Base-by-base conservation (phyloP, 495 filamentous ascomycete species). In the Penicillium soppii region DNA sequence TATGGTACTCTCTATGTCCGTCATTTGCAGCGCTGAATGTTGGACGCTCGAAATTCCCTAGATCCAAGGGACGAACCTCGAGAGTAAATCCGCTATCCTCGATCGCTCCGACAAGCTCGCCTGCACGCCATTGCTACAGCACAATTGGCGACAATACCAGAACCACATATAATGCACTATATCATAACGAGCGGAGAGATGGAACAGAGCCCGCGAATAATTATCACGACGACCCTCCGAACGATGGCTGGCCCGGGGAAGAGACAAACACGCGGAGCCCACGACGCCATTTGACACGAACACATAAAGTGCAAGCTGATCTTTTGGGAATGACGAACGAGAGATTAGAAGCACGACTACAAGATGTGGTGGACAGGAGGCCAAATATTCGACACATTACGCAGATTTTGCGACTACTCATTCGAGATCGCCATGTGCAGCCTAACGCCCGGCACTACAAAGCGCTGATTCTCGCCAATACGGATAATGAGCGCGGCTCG, bases 391-490 rank as follows among this genome's bases (percentile, higher is more conserved):
- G 43, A 1, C 57, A 48, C 23, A 57, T 64, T 40, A 66, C 58
- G 36, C 57, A 65, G 19, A 61, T 71, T 12, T 37, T 77, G 20
- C 56, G 62, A 13, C 43, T 54, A 6, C 70, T 96, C 17, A 70
- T 96, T 42, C 68, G 72, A 23, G 76, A 79, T 25, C 80, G 83
- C 25, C 67, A 78, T 46, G 81, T 91, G 65, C 66, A 60, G 50
- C 90, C 90, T 15, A 84, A 82, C 58, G 59, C 74, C 16, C 70
- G 78, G 19, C 76, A 95, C 43, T 96, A 92, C 66, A 79, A 85
- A 53, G 80, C 83, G 1, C 70, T 96, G 26, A 82, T 96, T 38
- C 71, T 81, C 12, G 84, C 85, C 12, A 90, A 94, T 65, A 72
- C 82, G 19, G 78, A 85, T 65, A 58, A 74, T 23, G 56, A 76